Conservation (phyloP, 495 filamentous ascomycete genomes). For the Paragyromitra xinjiangensis region DNA sequence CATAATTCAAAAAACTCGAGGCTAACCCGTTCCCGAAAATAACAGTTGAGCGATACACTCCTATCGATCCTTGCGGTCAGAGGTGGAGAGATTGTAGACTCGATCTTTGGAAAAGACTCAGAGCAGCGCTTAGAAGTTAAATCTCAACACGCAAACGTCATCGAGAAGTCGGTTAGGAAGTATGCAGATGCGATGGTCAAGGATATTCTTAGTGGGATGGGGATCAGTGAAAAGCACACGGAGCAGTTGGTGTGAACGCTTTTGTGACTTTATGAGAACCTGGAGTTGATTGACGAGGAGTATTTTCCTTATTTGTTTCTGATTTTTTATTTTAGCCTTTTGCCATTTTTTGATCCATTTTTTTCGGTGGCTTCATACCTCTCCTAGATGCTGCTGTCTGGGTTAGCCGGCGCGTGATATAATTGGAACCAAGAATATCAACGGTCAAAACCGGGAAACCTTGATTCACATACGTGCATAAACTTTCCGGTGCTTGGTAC, state of each 20-base stretch:
- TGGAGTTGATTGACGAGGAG: constrained; percentile 39
- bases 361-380: neutral
- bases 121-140: constrained; percentile 10
- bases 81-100: constrained; percentile 79
- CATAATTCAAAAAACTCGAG: neutral
- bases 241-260: constrained; percentile 8
- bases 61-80: constrained; percentile 79
- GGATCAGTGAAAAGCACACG: constrained; percentile 32
- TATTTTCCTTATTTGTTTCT: constrained; percentile 7
- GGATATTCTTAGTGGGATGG: constrained; percentile 47
- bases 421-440: neutral
- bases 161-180: constrained; percentile 48
- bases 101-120: constrained; percentile 69
- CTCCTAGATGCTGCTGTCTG: neutral
- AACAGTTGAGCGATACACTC: constrained; percentile 76
- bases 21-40: constrained; percentile 33
- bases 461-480: neutral
- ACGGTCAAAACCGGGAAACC: neutral
- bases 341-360: constrained; percentile 5
- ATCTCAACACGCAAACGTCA: constrained; percentile 40
- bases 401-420: neutral
- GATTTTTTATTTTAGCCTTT: constrained; percentile 6
- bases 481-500: neutral
- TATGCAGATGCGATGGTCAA: constrained; percentile 49
- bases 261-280: constrained; percentile 28